A percentile compares a stretch with the other conserved stretches of the same genome.
phyloP scores from a whole-genome alignment of 108 stramenopile genomes.

The Nannochloropsis gaditana region DNA sequence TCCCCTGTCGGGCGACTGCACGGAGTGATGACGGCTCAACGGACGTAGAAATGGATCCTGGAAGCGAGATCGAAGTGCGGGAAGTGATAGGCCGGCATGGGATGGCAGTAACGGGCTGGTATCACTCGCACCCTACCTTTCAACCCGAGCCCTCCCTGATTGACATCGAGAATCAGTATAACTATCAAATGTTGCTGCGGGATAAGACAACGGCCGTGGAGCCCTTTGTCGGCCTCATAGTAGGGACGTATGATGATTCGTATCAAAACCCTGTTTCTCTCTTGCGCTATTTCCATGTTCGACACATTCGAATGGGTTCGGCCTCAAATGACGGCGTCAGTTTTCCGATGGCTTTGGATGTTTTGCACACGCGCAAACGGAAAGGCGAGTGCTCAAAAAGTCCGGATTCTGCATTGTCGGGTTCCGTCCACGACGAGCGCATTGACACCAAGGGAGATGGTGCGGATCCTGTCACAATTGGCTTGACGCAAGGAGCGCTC shows the following conservation, averaged over 20 bases:
- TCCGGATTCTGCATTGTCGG: no score
- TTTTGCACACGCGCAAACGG: background rate
- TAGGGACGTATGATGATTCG: slow-evolving; percentile 25
- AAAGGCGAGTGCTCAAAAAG: background rate
- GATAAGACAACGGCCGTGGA: slow-evolving; percentile 29
- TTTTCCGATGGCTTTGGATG: background rate
- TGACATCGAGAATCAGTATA: slow-evolving; percentile 61
- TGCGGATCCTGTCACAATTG: no score
- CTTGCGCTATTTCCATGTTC: slow-evolving; percentile 24
- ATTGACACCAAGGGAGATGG: no score
- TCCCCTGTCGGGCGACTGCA: slow-evolving; percentile 55
- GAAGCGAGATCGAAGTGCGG: slow-evolving; percentile 53
- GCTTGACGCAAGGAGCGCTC: background rate
- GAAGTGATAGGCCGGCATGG: slow-evolving; percentile 53
- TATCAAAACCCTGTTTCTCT: background rate
- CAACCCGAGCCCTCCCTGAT: slow-evolving; percentile 55
- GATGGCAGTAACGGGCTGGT: slow-evolving; percentile 61
- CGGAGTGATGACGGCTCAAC: slow-evolving; percentile 56
- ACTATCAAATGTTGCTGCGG: slow-evolving; percentile 56
- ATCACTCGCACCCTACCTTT: slow-evolving; percentile 57
- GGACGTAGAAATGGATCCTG: slow-evolving; percentile 67
- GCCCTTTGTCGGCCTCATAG: slow-evolving; percentile 41
- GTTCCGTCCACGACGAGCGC: no score
- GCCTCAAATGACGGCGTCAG: background rate
- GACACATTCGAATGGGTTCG: background rate